Base-by-base conservation (phyloP, 2,329 filamentous ascomycete species). In the Ophiostoma fasciatum region DNA sequence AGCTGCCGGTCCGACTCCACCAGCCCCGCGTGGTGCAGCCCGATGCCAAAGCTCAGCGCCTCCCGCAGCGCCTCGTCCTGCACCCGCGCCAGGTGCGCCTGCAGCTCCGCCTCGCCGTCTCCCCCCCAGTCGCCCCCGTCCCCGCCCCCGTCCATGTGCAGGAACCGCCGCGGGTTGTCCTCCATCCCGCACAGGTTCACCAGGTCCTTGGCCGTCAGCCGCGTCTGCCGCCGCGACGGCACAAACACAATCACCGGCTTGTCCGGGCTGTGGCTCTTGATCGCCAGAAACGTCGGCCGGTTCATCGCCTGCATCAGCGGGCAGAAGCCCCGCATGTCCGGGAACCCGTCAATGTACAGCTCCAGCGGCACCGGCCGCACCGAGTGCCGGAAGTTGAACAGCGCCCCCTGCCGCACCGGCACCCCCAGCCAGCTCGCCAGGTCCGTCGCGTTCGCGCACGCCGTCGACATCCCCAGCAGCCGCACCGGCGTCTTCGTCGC, bases 291-390 rank as follows among this genome's bases (percentile, higher is more conserved):
- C 0, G 90, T 94, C 2, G 90, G 90, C 7, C 90, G 72, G 51
- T 98, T 98, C 90, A 98, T 98, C 0, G 85, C 93, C 58, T 96
- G 88, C 90, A 98, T 98, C 45, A 98, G 60, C 1, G 90, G 85
- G 49, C 88, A 96, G 62, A 98, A 98, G 0, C 90, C 90, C 41
- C 88, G 74, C 46, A 90, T 80, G 51, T 96, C 84, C 0, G 90
- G 87, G 53, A 98, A 98, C 0, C 90, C 92, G 53, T 98, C 90
- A 46, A 98, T 98, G 57, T 83, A 98, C 29, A 94, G 82, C 54
- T 98, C 88, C 27, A 98, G 59, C 0, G 92, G 90, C 9, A 98
- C 92, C 3, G 92, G 90, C 18, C 90, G 83, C 25, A 98, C 92
- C 0, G 87, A 96, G 52, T 98, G 90, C 20, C 85, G 74, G 59